phyloP scores from a whole-genome alignment of 495 filamentous ascomycete genomes.

The Podospora australis region DNA sequence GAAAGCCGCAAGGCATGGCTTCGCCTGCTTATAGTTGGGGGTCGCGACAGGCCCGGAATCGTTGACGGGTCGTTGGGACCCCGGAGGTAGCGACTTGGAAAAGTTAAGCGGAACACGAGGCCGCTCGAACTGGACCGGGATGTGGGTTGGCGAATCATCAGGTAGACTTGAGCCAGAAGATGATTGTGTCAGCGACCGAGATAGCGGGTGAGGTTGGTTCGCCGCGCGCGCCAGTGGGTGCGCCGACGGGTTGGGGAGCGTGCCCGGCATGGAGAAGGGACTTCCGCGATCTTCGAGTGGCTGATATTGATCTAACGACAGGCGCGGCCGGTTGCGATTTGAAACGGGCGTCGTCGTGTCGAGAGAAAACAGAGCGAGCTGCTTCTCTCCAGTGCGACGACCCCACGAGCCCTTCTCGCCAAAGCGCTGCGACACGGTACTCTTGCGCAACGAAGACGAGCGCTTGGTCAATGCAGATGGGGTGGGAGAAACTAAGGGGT shows the following conservation, averaged over 20 bases:
- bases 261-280: conserved; percentile 50
- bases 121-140: conserved; percentile 51
- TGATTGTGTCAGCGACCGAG: conserved; percentile 74
- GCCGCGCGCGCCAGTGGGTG: conserved; percentile 38
- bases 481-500: conserved; percentile 24
- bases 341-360: conserved; percentile 45
- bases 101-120: conserved; percentile 53
- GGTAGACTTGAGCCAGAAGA: conserved; percentile 71
- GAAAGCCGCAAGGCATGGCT: conserved; percentile 79
- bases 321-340: conserved; percentile 52
- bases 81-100: conserved; percentile 69
- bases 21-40: conserved; percentile 76
- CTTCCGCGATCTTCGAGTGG: conserved; percentile 54
- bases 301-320: conserved; percentile 70
- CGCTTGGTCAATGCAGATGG: conserved; percentile 37
- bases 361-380: conserved; percentile 34
- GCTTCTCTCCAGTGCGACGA: conserved; percentile 39
- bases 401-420: conserved; percentile 52
- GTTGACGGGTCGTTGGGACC: conserved; percentile 43
- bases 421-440: conserved; percentile 79
- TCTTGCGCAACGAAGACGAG: conserved; percentile 70
- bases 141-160: conserved; percentile 68
- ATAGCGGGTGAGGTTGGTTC: conserved; percentile 73
- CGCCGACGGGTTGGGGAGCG: conserved; percentile 49
- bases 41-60: conserved; percentile 62